Evolutionary conservation across 352 stramenopile genomes (phyloP), one percentile per base, ranked within the genome.

Genomic region (Phytophthora colocasiae): DNA sequence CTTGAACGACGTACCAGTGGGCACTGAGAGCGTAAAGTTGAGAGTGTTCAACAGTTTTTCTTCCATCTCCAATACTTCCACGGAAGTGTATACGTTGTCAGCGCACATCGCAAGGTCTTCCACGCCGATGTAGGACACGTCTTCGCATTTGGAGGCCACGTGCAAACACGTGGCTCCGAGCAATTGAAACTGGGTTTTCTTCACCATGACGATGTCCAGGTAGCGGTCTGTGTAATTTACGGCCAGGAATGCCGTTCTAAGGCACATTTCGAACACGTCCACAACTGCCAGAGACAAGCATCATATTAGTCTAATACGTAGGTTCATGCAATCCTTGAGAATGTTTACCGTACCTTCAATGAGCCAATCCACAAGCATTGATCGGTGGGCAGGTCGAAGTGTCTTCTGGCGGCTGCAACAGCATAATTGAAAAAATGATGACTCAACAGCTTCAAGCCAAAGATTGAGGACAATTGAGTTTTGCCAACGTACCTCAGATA

Each of bases 351-450:
- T 67, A 94, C 86, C 86, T 91, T 97, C 91, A 58, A 97, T 94
- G 12, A 97, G 74, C 91, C 91, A 97, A 68, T 97, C 91, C 4
- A 97, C 91, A 32, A 97, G 85, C 91, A 97, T 97, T 12, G 87
- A 95, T 22, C 91, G 86, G 45, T 97, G 89, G 1, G 89, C 78
- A 6, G 90, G 89, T 59, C 87, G 79, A 15, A 97, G 65, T 3
- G 84, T 93, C 47, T 93, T 93, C 61, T 95, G 85, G 1, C 84
- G 83, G 59, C 86, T 93, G 50, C 22, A 60, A 48, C n/a, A 32
- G 17, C 40, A 31, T 45, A 17, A 41, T 34, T n/a, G 17, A 55
- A 15, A 15, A 47, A 38, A 22, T 17, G 15, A 10, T 64, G 38
- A 73, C 46, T 12, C 62, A 31, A 54, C 9, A 15, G 17, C 5